These are phyloP conservation scores for Entelexis sorbosivorans DNA, from an alignment of 1,139 yeast species.

Conservation along the genomic window DNA sequence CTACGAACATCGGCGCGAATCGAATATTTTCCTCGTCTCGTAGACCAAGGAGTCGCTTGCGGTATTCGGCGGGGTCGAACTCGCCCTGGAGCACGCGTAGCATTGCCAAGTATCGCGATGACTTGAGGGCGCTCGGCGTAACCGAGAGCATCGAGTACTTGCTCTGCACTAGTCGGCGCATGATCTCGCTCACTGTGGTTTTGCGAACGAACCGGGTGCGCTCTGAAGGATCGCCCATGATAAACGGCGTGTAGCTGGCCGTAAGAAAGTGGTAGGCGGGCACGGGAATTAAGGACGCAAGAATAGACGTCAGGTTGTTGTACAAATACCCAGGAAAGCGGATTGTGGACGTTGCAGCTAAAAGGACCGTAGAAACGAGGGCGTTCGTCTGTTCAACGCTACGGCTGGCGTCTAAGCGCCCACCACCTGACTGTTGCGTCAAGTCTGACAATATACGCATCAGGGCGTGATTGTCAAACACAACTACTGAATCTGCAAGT, in stretches of 20 bases:
- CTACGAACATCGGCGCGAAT: slow-evolving; percentile 82
- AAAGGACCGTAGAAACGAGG: slow-evolving; percentile 71
- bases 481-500: slow-evolving; percentile 73
- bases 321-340: slow-evolving; percentile 90
- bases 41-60: slow-evolving; percentile 67
- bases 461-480: slow-evolving; percentile 82
- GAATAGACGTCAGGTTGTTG: slow-evolving; percentile 70
- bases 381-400: slow-evolving; percentile 70
- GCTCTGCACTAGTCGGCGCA: slow-evolving; percentile 71
- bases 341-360: slow-evolving; percentile 75
- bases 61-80: slow-evolving; percentile 61
- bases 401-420: slow-evolving; percentile 24
- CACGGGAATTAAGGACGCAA: slow-evolving; percentile 75
- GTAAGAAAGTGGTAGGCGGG: slow-evolving; percentile 81
- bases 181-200: slow-evolving; percentile 73
- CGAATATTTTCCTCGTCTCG: slow-evolving; percentile 54
- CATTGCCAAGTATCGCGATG: slow-evolving; percentile 51
- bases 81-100: slow-evolving; percentile 68
- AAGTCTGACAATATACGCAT: slow-evolving; percentile 51
- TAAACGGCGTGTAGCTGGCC: slow-evolving; percentile 79
- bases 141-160: slow-evolving; percentile 60
- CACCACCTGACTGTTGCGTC: slow-evolving; percentile 28
- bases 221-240: slow-evolving; percentile 47
- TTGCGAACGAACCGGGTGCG: slow-evolving; percentile 52
- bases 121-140: slow-evolving; percentile 31